Evolutionary conservation across 148 eudicot genomes (phyloP).

Genomic region (Limonium bicolor): DNA sequence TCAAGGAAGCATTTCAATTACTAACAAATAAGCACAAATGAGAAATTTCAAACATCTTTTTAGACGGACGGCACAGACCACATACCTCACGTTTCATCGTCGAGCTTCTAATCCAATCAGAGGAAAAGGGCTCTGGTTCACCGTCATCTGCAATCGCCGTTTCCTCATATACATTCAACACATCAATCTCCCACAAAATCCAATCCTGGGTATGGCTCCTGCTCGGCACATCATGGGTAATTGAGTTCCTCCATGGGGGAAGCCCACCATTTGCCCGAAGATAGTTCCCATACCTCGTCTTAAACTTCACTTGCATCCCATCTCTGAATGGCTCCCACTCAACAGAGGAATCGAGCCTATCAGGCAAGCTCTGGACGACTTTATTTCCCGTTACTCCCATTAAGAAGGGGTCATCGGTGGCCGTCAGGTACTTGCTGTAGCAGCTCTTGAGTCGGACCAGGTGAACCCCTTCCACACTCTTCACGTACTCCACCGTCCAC

Average conservation of each 20-base stretch:
- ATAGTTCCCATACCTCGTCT: constrained; percentile 30
- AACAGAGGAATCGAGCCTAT: constrained; percentile 15
- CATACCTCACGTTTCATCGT: constrained; percentile 45
- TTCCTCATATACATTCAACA: constrained; percentile 28
- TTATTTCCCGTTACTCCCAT: constrained; percentile 53
- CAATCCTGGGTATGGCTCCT: constrained; percentile 43
- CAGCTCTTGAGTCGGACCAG: constrained; percentile 38
- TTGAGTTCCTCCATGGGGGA: constrained; percentile 60
- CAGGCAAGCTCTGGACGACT: constrained; percentile 24
- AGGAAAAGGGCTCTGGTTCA: constrained; percentile 18
- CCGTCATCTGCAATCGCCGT: constrained; percentile 5
- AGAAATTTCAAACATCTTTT: background rate
- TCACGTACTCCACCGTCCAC: constrained; percentile 52
- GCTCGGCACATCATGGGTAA: constrained; percentile 58
- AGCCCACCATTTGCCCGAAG: constrained; percentile 51
- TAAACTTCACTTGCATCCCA: constrained; percentile 27
- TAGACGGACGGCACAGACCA: background rate
- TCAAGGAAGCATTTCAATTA: too few relatives aligned
- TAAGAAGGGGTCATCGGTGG: constrained; percentile 39
- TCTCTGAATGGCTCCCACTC: constrained; percentile 71
- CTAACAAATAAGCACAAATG: background rate
- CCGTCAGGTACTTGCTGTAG: constrained; percentile 36
- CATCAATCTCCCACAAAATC: constrained; percentile 59
- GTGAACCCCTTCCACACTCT: constrained; percentile 18
- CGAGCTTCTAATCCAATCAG: background rate